Evolutionary conservation across 805 yeast species (phyloP), one percentile per base, ranked within the genome.

Genomic region (Schwanniomyces yamadae): DNA sequence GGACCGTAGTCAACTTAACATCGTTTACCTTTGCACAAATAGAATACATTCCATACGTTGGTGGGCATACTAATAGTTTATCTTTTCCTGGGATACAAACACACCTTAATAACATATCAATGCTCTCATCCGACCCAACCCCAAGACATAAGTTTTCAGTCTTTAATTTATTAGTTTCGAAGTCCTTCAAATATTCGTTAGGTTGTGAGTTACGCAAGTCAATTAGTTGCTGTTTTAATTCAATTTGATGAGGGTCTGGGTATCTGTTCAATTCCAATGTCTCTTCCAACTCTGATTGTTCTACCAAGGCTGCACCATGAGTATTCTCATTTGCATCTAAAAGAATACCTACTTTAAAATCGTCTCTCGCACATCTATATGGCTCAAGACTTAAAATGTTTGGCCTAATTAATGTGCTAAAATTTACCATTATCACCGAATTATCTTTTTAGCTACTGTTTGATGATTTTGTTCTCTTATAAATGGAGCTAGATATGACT

Each of bases 271-370:
- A 77, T 32, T 80, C 82, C 45, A 78, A 63, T 1, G 47, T 39
- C 10, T 57, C 40, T 42, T 84, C 91, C 1, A 59, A 61, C 1
- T 48, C 46, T 3, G 71, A 57, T 16, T 78, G 46, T 5, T 61
- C 59, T 2, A 63, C 40, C 11, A 88, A 60, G 1, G 95, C 78
- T 4, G 96, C 91, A 0, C 98, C 99, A 54, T 82, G 84, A 2
- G 98, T 83, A 57, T 93, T 93, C 62, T 93, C 99, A 54, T 93
- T 93, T 38, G 99, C 99, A 61, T 93, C 99, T 35, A 93, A 69
- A 15, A 93, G 69, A 28, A 93, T 71, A 20, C 99, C 99, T 23
- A 75, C 88, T 40, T 78, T 84, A 71, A 82, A 91, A 55, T 91
- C 98, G 54, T 93, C 99, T 63, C 99, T 72, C 4, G 99, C 99